Conservation (phyloP, 441 rosid species). For the Croton laevigatus region DNA sequence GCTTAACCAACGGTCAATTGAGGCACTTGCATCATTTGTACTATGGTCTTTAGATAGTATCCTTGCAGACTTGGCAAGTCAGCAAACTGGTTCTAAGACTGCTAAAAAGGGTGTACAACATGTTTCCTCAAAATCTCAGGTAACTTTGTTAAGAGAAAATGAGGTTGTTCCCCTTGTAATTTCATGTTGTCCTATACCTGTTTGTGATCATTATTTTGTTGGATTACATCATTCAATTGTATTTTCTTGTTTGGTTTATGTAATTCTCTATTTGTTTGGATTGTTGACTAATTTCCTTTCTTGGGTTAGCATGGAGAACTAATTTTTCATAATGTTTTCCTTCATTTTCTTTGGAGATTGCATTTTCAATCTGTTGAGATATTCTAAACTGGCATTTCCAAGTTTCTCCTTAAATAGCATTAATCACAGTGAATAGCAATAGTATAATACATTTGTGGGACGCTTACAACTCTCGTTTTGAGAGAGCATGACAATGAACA, state of each 20-base stretch:
- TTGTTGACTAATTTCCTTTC: background rate
- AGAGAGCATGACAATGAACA: background rate
- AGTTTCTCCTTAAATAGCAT: background rate
- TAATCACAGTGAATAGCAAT: background rate
- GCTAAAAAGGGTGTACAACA: slow-evolving; percentile 66
- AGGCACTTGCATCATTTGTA: slow-evolving; percentile 68
- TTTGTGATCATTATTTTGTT: background rate
- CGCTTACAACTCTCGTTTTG: background rate
- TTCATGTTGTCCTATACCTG: background rate
- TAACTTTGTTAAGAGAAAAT: slow-evolving; percentile 17
- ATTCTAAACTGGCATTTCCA: too few relatives aligned
- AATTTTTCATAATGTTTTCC: background rate
- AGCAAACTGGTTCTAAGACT: slow-evolving; percentile 54
- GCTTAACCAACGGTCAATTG: slow-evolving; percentile 65
- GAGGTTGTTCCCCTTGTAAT: background rate
- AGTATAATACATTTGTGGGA: background rate
- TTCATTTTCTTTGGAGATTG: background rate
- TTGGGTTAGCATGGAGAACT: too few relatives aligned
- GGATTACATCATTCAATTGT: background rate
- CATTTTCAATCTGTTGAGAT: background rate
- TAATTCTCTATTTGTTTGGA: background rate
- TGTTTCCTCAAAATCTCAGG: slow-evolving; percentile 80
- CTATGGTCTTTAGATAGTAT: slow-evolving; percentile 74
- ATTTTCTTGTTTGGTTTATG: background rate
- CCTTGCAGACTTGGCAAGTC: slow-evolving; percentile 61